Base-by-base conservation (phyloP, 2,329 filamentous ascomycete genomes). In the Juglanconis oblonga region DNA sequence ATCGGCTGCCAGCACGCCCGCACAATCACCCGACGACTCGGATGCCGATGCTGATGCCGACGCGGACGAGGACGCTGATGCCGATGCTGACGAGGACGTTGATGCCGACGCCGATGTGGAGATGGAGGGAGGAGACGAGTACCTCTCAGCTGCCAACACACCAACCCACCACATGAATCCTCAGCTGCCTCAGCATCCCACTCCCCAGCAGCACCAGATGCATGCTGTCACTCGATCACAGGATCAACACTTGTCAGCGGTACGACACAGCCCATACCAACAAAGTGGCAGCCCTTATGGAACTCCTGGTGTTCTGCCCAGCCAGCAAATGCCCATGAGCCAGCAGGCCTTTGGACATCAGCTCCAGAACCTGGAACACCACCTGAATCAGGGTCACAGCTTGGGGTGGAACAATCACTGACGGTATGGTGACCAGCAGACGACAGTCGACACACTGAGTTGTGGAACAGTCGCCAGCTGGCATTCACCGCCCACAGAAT, bases 331-430 rank as follows among this genome's bases (percentile, higher is more conserved):
- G 13, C 61, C 54, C 11, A 56, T 63, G 52, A 56, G 45, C 17
- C 61, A 61, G 48, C 58, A 61, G 11, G 32, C 51, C 10, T 63
- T 63, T 31, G 29, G 55, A 13, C 58, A 63, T 3, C 61, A 63
- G 13, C 50, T 57, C 31, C 55, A 57, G 38, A 52, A 29, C 38
- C 40, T 57, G 5, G 47, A 49, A 5, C 55, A 61, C 58, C 51
- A 60, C 17, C 35, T 58, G n/a, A 56, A 33, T 31, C 61, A 61
- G 13, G 58, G 58, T 8, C 61, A 63, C 9, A 40, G 51, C 2
- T 52, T 63, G 58, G 44, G 58, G 3, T 63, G 61, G 61, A 58
- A 63, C 29, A 61, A 57, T 32, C 54, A 61, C 13, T 63, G 61
- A 63, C 61, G 54, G 58, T 52, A 45, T 47, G 29, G 48, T 49